Conservation (phyloP, 2,329 filamentous ascomycete genomes). For the Chrysoporthe austroafricana region DNA sequence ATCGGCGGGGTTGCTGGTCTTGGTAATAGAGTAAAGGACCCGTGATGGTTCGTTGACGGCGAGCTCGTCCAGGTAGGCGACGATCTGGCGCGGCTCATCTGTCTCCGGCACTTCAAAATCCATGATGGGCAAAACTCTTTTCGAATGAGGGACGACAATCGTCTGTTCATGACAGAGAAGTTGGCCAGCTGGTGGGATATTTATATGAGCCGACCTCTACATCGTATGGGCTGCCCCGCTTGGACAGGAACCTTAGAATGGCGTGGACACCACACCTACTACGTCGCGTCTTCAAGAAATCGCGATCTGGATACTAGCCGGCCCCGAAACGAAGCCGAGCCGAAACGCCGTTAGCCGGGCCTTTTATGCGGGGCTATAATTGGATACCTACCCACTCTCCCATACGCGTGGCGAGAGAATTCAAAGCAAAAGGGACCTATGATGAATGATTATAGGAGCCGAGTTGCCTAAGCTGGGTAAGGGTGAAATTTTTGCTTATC, state of each 20-base stretch:
- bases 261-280: not conserved
- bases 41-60: slow-evolving; percentile 32
- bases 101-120: not conserved
- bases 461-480: no score
- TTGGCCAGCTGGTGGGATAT: not conserved
- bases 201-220: not conserved
- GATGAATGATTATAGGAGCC: no score
- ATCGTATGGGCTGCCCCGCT: not conserved
- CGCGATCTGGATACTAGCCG: not conserved
- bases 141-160: not conserved
- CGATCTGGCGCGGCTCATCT: slow-evolving; percentile 25
- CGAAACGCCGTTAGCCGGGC: not conserved
- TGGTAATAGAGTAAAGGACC: slow-evolving; percentile 32
- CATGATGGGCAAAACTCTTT: not conserved
- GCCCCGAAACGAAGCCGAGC: not conserved
- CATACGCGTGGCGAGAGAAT: no score
- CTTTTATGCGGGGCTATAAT: not conserved
- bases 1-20: slow-evolving; percentile 31
- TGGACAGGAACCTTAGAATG: not conserved
- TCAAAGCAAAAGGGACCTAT: no score
- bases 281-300: not conserved
- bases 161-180: not conserved
- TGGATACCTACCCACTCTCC: not conserved
- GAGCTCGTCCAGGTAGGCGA: slow-evolving; percentile 33
- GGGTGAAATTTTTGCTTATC: no score